phyloP scores from a whole-genome alignment of 2,329 filamentous ascomycete genomes.

The Cladosporium phlei region DNA sequence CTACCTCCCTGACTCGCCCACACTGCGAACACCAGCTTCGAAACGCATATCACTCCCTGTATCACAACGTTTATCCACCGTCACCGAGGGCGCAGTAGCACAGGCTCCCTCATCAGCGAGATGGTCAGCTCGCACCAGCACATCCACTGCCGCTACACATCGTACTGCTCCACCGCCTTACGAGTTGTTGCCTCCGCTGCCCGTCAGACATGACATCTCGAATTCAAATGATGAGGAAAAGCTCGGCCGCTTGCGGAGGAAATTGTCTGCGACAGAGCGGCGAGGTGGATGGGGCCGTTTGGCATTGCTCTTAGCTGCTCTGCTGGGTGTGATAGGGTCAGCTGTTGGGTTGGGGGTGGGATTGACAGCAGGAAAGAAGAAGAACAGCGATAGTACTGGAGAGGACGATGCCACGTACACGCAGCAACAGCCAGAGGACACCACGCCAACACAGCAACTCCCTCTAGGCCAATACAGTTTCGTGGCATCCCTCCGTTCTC shows the following conservation, averaged over 20 bases:
- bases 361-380: conserved; percentile 24
- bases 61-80: conserved; percentile 17
- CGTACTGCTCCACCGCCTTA: conserved; percentile 26
- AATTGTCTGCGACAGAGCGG: conserved; percentile 12
- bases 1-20: background rate
- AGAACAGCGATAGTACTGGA: conserved; percentile 11
- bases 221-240: conserved; percentile 26
- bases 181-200: conserved; percentile 20
- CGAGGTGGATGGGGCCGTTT: conserved; percentile 39
- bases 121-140: background rate
- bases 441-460: conserved; percentile 38
- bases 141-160: conserved; percentile 13
- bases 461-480: conserved; percentile 61
- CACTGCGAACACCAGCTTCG: conserved; percentile 16
- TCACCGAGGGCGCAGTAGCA: conserved; percentile 18
- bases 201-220: conserved; percentile 14
- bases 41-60: conserved; percentile 17
- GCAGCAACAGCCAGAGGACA: conserved; percentile 3
- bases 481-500: conserved; percentile 52
- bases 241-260: conserved; percentile 23
- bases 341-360: conserved; percentile 39
- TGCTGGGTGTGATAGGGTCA: conserved; percentile 33
- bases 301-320: conserved; percentile 33
- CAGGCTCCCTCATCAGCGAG: background rate
- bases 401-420: conserved; percentile 16